Base-by-base conservation (phyloP, 1,284 basidiomycete genomes). In the Cryptococcus sp. region DNA sequence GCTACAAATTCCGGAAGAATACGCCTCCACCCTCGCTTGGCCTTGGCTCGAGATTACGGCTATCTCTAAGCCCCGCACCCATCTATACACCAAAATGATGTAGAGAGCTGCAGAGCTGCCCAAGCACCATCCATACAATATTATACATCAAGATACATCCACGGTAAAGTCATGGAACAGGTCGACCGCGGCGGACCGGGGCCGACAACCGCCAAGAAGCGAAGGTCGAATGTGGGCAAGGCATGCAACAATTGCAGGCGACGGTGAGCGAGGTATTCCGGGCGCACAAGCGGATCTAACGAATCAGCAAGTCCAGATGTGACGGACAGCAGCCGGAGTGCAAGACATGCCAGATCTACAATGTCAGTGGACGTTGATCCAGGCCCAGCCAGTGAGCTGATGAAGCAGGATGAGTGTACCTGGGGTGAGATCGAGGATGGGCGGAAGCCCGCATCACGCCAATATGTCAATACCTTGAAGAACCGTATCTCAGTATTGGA, bases 401-500 rank as follows among this genome's bases (percentile, higher is more conserved):
- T n/a, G 1, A 28, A 11, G 16, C 11, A 67, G 66, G 64, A 66
- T 54, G 63, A 64, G 18, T 70, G 68, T 45, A 48, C 51, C 5
- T 70, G 63, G 60, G 57, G 55, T 21, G 19, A 42, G 4, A 50
- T 55, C 11, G 50, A 54, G 19, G 68, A 70, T 52, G 58, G 56
- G 40, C 60, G 68, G 18, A 65, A 62, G 41, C 54, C 61, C 0
- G 55, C 63, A 0, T 63, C 63, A 2, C 54, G 59, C 19, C 53
- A 59, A 46, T 60, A 65, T 23, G 64, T 64, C 18, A 56, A 62
- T 19, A 60, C 57, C 9, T 53, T 70, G 2, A 58, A 62, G 7
- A 48, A 53, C 2, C 52, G 64, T 4, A 55, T 70, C 2, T 56
- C 56, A 4, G 57, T 61, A 34, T 54, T 70, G 4, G 66, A 70